phyloP scores from a whole-genome alignment of 2,329 filamentous ascomycete genomes.

The Calonectria leucothoes region DNA sequence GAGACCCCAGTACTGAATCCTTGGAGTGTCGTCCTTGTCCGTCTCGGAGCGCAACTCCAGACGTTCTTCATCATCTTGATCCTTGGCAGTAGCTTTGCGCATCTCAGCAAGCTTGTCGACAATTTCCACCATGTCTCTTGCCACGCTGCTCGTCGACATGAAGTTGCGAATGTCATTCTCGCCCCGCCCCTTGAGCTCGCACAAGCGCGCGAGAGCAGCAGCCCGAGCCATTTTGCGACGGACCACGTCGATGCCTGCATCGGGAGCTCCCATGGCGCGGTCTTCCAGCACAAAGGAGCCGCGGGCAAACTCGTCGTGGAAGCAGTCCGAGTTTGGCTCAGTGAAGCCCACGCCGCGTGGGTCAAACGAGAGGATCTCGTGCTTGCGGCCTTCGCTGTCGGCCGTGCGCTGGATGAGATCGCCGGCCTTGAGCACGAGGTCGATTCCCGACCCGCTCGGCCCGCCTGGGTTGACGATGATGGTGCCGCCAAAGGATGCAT shows the following conservation, averaged over 20 bases:
- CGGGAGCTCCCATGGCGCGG: constrained; percentile 45
- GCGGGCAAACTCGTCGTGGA: constrained; percentile 45
- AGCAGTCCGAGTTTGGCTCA: constrained; percentile 54
- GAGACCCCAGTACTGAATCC: constrained; percentile 61
- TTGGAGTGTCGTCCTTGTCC: neutral
- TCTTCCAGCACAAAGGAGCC: constrained; percentile 44
- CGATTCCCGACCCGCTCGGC: constrained; percentile 55
- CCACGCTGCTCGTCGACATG: constrained; percentile 52
- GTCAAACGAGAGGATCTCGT: constrained; percentile 58
- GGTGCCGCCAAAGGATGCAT: constrained; percentile 54
- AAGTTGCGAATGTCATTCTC: constrained; percentile 46
- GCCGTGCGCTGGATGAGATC: constrained; percentile 42
- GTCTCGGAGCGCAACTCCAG: constrained; percentile 18
- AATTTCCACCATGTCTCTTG: constrained; percentile 57
- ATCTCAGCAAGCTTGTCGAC: constrained; percentile 54
- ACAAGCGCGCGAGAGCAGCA: constrained; percentile 44
- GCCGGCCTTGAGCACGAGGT: constrained; percentile 40
- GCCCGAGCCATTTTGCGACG: constrained; percentile 35
- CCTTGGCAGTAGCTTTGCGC: constrained; percentile 10
- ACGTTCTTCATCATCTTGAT: neutral
- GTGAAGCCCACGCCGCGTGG: constrained; percentile 55
- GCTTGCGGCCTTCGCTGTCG: constrained; percentile 47
- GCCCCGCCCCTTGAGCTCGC: constrained; percentile 31
- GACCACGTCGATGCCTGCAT: constrained; percentile 31
- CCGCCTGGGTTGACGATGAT: constrained; percentile 60